Conservation (phyloP, 2,329 filamentous ascomycete species). For the Drechmeria coniospora region DNA sequence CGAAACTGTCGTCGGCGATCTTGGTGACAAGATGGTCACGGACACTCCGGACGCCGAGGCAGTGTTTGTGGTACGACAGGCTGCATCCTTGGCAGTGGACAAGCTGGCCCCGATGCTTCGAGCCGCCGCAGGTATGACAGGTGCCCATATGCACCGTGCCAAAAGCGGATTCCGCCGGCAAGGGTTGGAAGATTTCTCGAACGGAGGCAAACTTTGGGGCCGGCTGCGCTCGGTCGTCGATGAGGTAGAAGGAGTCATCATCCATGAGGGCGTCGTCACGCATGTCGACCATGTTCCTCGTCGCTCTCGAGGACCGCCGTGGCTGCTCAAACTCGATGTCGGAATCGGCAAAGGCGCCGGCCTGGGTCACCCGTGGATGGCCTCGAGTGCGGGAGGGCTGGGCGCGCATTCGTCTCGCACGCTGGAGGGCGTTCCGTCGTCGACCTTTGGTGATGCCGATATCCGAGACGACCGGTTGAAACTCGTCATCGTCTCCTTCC, state of each 20-base stretch:
- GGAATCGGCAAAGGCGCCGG: constrained; percentile 18
- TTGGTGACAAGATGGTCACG: constrained; percentile 90
- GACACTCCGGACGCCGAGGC: constrained; percentile 55
- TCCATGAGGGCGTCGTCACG: constrained; percentile 39
- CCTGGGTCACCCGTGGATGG: constrained; percentile 1
- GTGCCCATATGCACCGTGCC: constrained; percentile 48
- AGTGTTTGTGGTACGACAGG: constrained; percentile 65
- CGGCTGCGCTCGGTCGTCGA: constrained; percentile 27
- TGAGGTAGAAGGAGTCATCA: constrained; percentile 38
- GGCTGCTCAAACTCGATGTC: constrained; percentile 38
- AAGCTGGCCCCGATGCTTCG: constrained; percentile 43
- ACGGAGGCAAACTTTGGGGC: constrained; percentile 45
- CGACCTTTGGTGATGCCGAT: constrained; percentile 12
- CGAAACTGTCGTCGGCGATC: constrained; percentile 57
- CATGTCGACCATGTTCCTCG: constrained; percentile 27
- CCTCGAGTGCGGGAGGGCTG: constrained; percentile 5
- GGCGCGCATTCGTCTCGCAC: constrained; percentile 8
- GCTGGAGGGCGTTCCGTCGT: constrained; percentile 7
- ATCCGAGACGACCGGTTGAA: constrained; percentile 22
- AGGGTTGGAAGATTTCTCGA: constrained; percentile 55
- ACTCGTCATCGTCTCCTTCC: constrained; percentile 19
- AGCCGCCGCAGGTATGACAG: constrained; percentile 53
- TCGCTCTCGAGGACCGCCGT: constrained; percentile 33
- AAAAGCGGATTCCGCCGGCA: constrained; percentile 51
- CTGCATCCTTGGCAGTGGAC: constrained; percentile 88